phyloP scores from a whole-genome alignment of 768 basidiomycete genomes.

The Sarcodon sp. region DNA sequence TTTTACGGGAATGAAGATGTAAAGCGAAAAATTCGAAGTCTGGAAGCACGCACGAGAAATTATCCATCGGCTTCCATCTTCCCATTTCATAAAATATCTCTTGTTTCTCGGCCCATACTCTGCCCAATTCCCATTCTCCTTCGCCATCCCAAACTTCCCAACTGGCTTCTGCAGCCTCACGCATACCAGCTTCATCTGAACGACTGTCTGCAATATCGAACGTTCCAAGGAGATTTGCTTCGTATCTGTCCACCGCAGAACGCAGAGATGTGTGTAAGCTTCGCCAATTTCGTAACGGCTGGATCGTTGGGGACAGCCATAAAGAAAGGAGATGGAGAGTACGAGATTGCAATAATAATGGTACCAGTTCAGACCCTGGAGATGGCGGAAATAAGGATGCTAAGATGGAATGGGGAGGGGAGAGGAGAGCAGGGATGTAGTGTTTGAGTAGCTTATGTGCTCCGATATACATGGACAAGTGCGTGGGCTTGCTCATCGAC shows the following conservation, averaged over 20 bases:
- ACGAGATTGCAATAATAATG: slow-evolving; percentile 47
- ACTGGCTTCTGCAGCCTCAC: slow-evolving; percentile 66
- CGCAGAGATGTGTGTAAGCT: slow-evolving; percentile 52
- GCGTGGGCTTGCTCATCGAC: slow-evolving; percentile 20
- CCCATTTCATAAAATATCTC: slow-evolving; percentile 87
- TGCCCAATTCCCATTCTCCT: slow-evolving; percentile 75
- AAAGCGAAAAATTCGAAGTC: background rate
- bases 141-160: slow-evolving; percentile 66
- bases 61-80: slow-evolving; percentile 70
- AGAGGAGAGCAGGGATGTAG: slow-evolving; percentile 40
- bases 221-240: slow-evolving; percentile 70
- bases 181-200: slow-evolving; percentile 66
- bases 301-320: slow-evolving; percentile 60
- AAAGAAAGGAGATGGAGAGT: slow-evolving; percentile 57
- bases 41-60: slow-evolving; percentile 47
- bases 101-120: slow-evolving; percentile 91
- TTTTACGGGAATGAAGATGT: background rate
- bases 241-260: slow-evolving; percentile 78
- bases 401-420: slow-evolving; percentile 57
- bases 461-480: slow-evolving; percentile 48
- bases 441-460: slow-evolving; percentile 54
- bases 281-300: slow-evolving; percentile 61
- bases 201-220: slow-evolving; percentile 81
- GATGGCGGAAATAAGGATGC: slow-evolving; percentile 33
- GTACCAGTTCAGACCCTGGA: slow-evolving; percentile 12